Evolutionary conservation across 2,329 filamentous ascomycete species (phyloP).

Genomic region (Pseudogymnoascus sp.): DNA sequence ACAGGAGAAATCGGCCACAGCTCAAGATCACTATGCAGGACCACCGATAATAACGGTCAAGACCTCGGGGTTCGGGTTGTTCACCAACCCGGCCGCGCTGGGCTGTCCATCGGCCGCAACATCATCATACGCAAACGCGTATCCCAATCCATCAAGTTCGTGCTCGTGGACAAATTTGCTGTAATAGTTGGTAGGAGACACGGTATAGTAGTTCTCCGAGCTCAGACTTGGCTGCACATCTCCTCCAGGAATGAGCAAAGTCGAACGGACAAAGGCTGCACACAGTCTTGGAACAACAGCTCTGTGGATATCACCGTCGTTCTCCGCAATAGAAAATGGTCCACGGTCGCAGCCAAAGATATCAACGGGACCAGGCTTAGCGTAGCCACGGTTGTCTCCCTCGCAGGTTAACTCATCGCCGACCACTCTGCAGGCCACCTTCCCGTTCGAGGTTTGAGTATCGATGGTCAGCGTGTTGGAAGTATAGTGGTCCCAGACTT

Average conservation of each 20-base stretch:
- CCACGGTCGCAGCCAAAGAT: slow-evolving; percentile 51
- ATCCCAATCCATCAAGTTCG: slow-evolving; percentile 53
- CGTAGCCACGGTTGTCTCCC: slow-evolving; percentile 37
- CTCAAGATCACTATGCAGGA: neutral
- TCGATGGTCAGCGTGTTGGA: slow-evolving; percentile 47
- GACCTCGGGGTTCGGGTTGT: slow-evolving; percentile 32
- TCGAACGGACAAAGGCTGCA: slow-evolving; percentile 69
- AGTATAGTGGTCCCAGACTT: slow-evolving; percentile 36
- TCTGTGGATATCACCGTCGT: neutral
- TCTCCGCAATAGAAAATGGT: slow-evolving; percentile 40
- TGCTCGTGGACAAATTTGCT: slow-evolving; percentile 55
- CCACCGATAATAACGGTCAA: neutral
- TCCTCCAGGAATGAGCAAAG: slow-evolving; percentile 44
- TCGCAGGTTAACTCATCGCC: slow-evolving; percentile 18
- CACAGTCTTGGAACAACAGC: slow-evolving; percentile 62
- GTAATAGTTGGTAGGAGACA: slow-evolving; percentile 58
- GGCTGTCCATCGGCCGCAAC: slow-evolving; percentile 47
- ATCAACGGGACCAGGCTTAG: slow-evolving; percentile 44
- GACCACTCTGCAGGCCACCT: slow-evolving; percentile 40
- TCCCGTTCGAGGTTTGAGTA: slow-evolving; percentile 55
- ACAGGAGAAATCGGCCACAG: neutral
- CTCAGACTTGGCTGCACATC: slow-evolving; percentile 38
- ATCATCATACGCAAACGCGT: slow-evolving; percentile 68
- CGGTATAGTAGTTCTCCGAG: slow-evolving; percentile 47
- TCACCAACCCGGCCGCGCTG: slow-evolving; percentile 58